Percentiles rank a stretch among this genome's conserved stretches.
Evolutionary conservation across 768 basidiomycete genomes (phyloP).

Genomic region (Kondoa subrosea): DNA sequence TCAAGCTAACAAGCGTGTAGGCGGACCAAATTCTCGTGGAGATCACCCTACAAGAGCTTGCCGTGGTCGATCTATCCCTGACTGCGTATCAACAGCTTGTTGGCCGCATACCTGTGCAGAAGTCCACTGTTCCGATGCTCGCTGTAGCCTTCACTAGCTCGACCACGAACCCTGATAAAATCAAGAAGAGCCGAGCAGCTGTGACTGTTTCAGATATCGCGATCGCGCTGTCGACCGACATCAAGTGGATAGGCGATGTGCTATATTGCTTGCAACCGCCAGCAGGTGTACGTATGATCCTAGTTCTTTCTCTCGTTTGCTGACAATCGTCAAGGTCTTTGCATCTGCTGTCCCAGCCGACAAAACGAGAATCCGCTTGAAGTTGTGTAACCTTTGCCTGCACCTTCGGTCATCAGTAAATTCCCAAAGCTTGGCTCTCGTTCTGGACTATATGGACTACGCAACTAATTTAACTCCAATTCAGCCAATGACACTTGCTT

Average conservation of each 20-base stretch:
- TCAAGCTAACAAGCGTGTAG: no score
- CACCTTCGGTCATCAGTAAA: constrained; percentile 42
- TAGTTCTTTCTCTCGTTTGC: not conserved
- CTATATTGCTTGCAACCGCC: not conserved
- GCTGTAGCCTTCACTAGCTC: no score
- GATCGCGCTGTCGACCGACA: not conserved
- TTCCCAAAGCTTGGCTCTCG: not conserved
- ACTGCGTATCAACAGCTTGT: no score
- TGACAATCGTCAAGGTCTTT: constrained; percentile 50
- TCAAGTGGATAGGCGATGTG: not conserved
- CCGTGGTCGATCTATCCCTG: no score
- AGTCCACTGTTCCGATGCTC: no score
- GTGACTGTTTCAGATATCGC: not conserved
- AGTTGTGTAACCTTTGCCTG: constrained; percentile 50
- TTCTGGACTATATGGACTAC: not conserved
- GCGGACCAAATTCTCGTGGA: no score
- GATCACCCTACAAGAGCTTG: no score
- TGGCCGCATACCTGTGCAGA: no score
- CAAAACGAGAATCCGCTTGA: constrained; percentile 52
- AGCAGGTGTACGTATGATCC: not conserved
- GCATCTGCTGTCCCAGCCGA: constrained; percentile 85
- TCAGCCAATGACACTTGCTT: no score
- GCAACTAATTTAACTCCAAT: not conserved
- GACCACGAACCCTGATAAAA: no score
- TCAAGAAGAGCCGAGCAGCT: not conserved